These are phyloP conservation scores for Hypoxylon sp. DNA, from an alignment of 2,329 filamentous ascomycete species.

Conservation along the genomic window DNA sequence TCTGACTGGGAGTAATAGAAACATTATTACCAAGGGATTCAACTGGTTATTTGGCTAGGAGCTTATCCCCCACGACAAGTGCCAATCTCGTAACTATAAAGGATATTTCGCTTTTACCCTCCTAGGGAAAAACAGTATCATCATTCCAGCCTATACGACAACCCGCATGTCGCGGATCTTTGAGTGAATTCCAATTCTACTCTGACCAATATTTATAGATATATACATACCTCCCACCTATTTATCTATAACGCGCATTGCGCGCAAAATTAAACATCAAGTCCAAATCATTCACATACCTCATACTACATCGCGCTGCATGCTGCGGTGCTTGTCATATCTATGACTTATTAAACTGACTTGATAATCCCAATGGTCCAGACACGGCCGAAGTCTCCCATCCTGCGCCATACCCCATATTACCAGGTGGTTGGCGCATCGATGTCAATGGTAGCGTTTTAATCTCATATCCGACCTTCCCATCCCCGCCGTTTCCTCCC, in stretches of 20 bases:
- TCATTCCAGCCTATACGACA: no score
- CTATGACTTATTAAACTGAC: background rate
- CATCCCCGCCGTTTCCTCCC: background rate
- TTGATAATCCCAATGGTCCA: slow-evolving; percentile 8
- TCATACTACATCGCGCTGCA: no score
- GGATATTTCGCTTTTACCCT: no score
- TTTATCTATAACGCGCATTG: no score
- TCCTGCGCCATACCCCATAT: background rate
- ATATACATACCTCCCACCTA: no score
- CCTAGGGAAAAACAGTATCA: no score
- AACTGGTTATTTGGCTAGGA: slow-evolving; percentile 39
- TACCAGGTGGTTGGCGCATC: background rate
- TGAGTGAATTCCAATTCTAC: no score
- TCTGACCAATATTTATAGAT: no score
- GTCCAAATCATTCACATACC: no score
- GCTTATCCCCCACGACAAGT: background rate
- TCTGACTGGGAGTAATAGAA: slow-evolving; percentile 29
- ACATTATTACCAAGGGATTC: slow-evolving; percentile 39
- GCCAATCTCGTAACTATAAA: no score
- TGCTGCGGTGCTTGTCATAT: background rate
- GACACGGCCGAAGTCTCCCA: slow-evolving; percentile 1
- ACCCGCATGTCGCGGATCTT: no score
- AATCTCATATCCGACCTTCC: background rate
- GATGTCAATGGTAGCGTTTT: slow-evolving; percentile 1
- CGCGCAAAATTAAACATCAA: no score